Conservation (phyloP, 495 filamentous ascomycete species). For the Neurospora sp. region DNA sequence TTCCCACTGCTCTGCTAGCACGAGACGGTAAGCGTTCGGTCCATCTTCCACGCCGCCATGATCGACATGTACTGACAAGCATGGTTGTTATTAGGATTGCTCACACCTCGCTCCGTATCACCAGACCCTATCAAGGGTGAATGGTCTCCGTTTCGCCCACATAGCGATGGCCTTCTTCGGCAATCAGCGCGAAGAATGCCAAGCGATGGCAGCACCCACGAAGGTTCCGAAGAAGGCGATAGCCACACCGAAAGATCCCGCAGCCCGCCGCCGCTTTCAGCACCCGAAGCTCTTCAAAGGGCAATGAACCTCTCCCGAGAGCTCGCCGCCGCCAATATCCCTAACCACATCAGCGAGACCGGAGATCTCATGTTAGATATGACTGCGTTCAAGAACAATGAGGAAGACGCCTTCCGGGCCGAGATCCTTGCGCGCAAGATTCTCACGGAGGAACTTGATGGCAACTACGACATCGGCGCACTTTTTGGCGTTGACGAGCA, state of each 20-base stretch:
- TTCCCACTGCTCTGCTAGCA: slow-evolving; percentile 20
- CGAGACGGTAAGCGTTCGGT: slow-evolving; percentile 19
- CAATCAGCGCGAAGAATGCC: slow-evolving; percentile 25
- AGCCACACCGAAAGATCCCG: slow-evolving; percentile 45
- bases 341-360: slow-evolving; percentile 76
- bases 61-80: slow-evolving; percentile 4
- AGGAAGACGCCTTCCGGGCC: slow-evolving; percentile 82
- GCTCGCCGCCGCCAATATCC: slow-evolving; percentile 81
- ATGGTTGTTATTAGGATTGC: slow-evolving; percentile 32
- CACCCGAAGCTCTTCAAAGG: slow-evolving; percentile 67
- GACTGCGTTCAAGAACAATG: slow-evolving; percentile 89
- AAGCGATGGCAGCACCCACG: slow-evolving; percentile 34
- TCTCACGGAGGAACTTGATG: slow-evolving; percentile 87
- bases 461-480: slow-evolving; percentile 90
- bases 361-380: slow-evolving; percentile 99
- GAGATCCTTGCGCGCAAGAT: slow-evolving; percentile 93
- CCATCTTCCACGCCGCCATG: not conserved
- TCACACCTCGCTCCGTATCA: slow-evolving; percentile 56
- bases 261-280: slow-evolving; percentile 70
- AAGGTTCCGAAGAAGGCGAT: slow-evolving; percentile 27
- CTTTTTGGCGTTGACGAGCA: slow-evolving; percentile 91
- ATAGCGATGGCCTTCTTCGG: slow-evolving; percentile 37
- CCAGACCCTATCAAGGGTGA: slow-evolving; percentile 41
- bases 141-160: slow-evolving; percentile 31
- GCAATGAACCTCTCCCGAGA: slow-evolving; percentile 82